Percentiles rank a stretch among this genome's conserved stretches.
phyloP scores from a whole-genome alignment of 345 rosid genomes.

The Kandelia obovata region DNA sequence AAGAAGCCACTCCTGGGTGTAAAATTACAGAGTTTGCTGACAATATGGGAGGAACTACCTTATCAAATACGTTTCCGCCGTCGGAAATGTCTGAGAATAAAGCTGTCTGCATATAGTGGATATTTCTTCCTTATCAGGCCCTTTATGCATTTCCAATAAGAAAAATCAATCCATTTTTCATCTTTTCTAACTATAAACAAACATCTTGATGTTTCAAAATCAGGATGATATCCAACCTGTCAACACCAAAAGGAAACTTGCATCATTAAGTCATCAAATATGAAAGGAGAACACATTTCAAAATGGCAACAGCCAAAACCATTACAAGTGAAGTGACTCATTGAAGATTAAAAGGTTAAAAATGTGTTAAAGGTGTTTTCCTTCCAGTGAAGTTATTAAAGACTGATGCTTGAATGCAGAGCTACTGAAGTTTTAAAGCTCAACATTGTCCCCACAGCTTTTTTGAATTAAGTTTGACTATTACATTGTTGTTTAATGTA shows the following conservation, averaged over 20 bases:
- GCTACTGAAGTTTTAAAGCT: no score
- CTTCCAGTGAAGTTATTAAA: no score
- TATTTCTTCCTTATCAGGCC: conserved; percentile 86
- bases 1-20: neutral
- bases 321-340: neutral
- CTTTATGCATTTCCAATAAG: conserved; percentile 97
- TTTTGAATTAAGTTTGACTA: no score
- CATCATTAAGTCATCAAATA: conserved; percentile 12
- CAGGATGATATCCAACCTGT: conserved; percentile 88
- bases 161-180: conserved; percentile 73
- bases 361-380: no score
- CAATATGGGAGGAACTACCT: conserved; percentile 33
- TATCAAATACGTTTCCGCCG: conserved; percentile 45
- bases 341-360: neutral
- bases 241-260: conserved; percentile 15
- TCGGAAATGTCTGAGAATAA: conserved; percentile 83
- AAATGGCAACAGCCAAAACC: neutral
- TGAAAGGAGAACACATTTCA: neutral
- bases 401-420: no score
- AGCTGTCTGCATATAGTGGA: conserved; percentile 85
- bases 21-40: conserved; percentile 7
- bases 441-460: no score
- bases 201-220: conserved; percentile 70
- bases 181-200: conserved; percentile 81
- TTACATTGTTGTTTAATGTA: no score